Evolutionary conservation across 225 moss, liverwort and hornwort genomes (phyloP), one percentile per base, ranked within the genome.

Genomic region (Marchantia paleacea): DNA sequence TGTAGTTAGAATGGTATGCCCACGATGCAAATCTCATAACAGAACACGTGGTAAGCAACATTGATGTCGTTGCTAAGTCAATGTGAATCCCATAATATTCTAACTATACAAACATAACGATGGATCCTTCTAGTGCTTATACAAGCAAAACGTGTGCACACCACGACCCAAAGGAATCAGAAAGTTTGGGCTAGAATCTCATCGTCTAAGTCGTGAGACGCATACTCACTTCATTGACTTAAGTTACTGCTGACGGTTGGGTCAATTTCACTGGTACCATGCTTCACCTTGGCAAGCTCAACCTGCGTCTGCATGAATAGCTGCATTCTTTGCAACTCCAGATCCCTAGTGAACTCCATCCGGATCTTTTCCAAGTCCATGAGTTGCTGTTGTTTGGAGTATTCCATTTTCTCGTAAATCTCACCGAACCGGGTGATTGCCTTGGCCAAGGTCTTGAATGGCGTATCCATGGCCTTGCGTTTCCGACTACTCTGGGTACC

Each of bases 281-380:
- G 83, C 81, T 87, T 87, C 87, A 90, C 78, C 81, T 90, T 90
- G 13, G 87, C 89, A 78, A 90, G 79, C 78, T 90, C 89, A 10
- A 90, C 81, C 83, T 87, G 87, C 25, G 85, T 84, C 79, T 90
- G 89, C 87, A 90, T 85, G 71, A 90, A 87, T 51, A 90, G 66
- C 78, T 87, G 83, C 89, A 90, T 90, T 68, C 89, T 85, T 55
- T 87, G 85, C 75, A 87, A 48, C 78, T 90, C 89, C 51, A 90
- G 63, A 63, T 90, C 89, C 73, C 83, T 84, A 7, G 89, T 87
- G 65, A 90, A 85, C 50, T 89, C 85, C 87, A 89, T 89, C 72
- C 86, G 85, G 24, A 81, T 83, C 77, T 85, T 87, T 69, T 89
- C 87, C 71, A 89, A 75, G 77, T 87, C 83, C 85, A 83, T 83